Percentiles rank a stretch among this genome's conserved stretches.
phyloP scores from a whole-genome alignment of 2,329 filamentous ascomycete species.

The Neonectria magnoliae region DNA sequence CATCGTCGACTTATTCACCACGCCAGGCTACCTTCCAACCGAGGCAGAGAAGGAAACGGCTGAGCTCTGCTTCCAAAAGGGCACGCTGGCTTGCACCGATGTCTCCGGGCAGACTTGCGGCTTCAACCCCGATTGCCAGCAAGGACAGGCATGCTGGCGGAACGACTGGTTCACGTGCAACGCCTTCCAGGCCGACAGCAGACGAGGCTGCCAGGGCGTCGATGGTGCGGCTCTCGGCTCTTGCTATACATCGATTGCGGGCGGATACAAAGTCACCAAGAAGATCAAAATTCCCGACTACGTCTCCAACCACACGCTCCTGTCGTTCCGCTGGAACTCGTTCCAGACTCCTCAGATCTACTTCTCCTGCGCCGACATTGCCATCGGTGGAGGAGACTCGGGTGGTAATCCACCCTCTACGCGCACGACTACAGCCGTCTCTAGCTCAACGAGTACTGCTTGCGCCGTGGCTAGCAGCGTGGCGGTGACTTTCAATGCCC shows the following conservation, averaged over 20 bases:
- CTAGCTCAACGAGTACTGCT: slow-evolving; percentile 34
- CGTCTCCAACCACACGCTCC: slow-evolving; percentile 59
- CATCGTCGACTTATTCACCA: slow-evolving; percentile 61
- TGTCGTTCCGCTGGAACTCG: slow-evolving; percentile 65
- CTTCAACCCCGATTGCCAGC: slow-evolving; percentile 58
- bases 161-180: slow-evolving; percentile 68
- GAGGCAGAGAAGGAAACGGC: slow-evolving; percentile 62
- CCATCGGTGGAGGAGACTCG: slow-evolving; percentile 44
- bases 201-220: slow-evolving; percentile 52
- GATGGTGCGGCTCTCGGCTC: slow-evolving; percentile 54
- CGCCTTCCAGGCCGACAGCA: slow-evolving; percentile 46
- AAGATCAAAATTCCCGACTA: slow-evolving; percentile 61
- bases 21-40: slow-evolving; percentile 58
- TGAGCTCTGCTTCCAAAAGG: slow-evolving; percentile 62
- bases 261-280: slow-evolving; percentile 63
- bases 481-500: slow-evolving; percentile 55
- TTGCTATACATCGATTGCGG: slow-evolving; percentile 62
- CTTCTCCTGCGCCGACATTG: slow-evolving; percentile 63
- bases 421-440: slow-evolving; percentile 24
- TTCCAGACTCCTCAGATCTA: slow-evolving; percentile 65
- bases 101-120: slow-evolving; percentile 60
- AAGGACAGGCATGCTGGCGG: slow-evolving; percentile 56
- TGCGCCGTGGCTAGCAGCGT: slow-evolving; percentile 31
- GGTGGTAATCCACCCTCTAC: too few species aligned
- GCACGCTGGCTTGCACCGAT: slow-evolving; percentile 59